These are phyloP conservation scores for Nasturtium officinale DNA, from an alignment of 345 rosid species.

Conservation along the genomic window DNA sequence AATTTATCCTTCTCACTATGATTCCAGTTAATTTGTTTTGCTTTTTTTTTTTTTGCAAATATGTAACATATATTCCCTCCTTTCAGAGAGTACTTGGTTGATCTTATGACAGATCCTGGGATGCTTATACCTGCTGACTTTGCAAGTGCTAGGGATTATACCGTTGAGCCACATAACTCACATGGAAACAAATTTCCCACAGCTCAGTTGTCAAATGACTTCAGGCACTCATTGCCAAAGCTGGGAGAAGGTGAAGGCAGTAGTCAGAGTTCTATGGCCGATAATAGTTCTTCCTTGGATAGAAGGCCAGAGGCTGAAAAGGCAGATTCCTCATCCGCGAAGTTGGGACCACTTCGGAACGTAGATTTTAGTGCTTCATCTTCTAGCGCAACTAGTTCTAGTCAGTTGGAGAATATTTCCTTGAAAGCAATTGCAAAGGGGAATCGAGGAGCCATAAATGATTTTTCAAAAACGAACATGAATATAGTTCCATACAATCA, in stretches of 20 bases:
- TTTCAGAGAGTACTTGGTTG: conserved; percentile 97
- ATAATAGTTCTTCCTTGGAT: conserved; percentile 44
- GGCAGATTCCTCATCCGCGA: conserved; percentile 46
- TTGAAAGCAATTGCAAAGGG: conserved; percentile 64
- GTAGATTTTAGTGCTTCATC: conserved; percentile 59
- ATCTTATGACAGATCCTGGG: conserved; percentile 99
- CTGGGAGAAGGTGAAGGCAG: conserved; percentile 70
- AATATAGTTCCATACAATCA: conserved; percentile 75
- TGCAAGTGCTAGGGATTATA: conserved; percentile 34
- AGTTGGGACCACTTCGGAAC: conserved; percentile 45
- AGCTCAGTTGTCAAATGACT: conserved; percentile 50
- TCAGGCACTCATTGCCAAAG: conserved; percentile 51
- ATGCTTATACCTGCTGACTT: conserved; percentile 96
- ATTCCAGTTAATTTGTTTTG: conserved; percentile 14
- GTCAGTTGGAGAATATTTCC: conserved; percentile 60
- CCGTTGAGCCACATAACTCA: conserved; percentile 50
- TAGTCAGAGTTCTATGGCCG: conserved; percentile 52
- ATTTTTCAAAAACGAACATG: conserved; percentile 65
- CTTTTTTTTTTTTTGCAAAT: neutral
- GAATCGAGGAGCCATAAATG: conserved; percentile 61
- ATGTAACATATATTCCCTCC: conserved; percentile 41
- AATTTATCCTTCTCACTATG: conserved; percentile 39
- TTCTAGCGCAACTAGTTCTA: conserved; percentile 47
- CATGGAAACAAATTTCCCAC: conserved; percentile 52
- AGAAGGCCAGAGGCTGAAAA: conserved; percentile 48